Base-by-base conservation (phyloP, 1,284 basidiomycete genomes). In the Pseudozyma pruni region DNA sequence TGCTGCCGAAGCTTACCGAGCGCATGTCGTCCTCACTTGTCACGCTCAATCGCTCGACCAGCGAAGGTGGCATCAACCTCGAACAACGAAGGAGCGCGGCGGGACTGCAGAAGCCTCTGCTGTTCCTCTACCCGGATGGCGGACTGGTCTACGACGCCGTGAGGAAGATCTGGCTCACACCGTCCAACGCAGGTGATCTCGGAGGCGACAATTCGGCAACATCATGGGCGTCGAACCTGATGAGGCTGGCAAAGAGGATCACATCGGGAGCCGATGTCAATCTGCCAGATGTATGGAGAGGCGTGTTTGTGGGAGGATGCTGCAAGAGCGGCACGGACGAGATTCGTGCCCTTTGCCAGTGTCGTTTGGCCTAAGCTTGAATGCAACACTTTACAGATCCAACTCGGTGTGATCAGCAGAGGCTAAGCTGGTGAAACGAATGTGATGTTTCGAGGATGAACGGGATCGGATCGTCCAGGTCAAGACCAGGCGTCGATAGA, bases 41-140 rank as follows among this genome's bases (percentile, higher is more conserved):
- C 20, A 50, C 42, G 16, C 64, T 66, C 55, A 55, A 74, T 31
- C 23, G 27, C 23, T 35, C 58, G 0, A 23, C 48, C 8, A 45
- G 37, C 43, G 32, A 58, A 37, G 58, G 59, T 3, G 63, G 60
- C 3, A 52, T 51, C n/a, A 53, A 51, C 32, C 47, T 73, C 14
- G 32, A 45, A 17, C 38, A 35, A 11, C 45, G 22, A 20, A 51
- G 66, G 22, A 43, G 14, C 25, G 20, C 44, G 5, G 22, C 33
- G 11, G 55, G 52, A 0, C n/a, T 60, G 41, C 49, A 50, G 19
- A 58, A 71, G 51, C 66, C 71, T n/a, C 48, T 76, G 37, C 70
- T 77, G 8, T 79, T 69, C 62, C 57, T 79, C 13, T 78, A 79
- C 37, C 77, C 77, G 1, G 77, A 79, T 25, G 77, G 77, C 8